Conservation (phyloP, 495 filamentous ascomycete species). For the Aspergillus heteromorphus region DNA sequence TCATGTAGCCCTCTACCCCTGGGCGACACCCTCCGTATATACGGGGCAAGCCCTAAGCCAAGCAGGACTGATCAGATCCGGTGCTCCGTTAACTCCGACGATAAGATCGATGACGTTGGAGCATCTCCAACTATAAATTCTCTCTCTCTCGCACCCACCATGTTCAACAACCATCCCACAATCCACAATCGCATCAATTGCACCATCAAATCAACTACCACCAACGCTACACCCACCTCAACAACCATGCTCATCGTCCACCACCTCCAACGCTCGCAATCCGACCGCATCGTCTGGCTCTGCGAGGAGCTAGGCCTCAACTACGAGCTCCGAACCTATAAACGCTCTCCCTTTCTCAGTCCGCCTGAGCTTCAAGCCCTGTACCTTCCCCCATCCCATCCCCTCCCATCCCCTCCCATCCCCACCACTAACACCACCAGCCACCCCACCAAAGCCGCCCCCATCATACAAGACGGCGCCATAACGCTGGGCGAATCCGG, state of each 20-base stretch:
- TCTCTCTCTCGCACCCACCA: background rate
- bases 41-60: background rate
- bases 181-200: background rate
- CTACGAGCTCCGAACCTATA: constrained; percentile 46
- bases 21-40: too few relatives aligned
- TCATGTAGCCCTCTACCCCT: too few relatives aligned
- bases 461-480: constrained; percentile 43
- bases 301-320: constrained; percentile 53
- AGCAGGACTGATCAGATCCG: background rate
- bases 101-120: background rate
- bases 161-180: background rate
- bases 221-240: background rate
- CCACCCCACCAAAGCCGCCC: background rate
- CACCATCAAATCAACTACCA: background rate
- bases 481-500: constrained; percentile 46
- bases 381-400: constrained; percentile 41
- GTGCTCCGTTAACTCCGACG: background rate
- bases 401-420: constrained; percentile 26
- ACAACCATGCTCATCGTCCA: constrained; percentile 40
- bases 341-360: constrained; percentile 41
- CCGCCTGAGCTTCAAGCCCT: constrained; percentile 43
- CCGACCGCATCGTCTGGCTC: constrained; percentile 54
- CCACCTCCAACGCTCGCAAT: constrained; percentile 50
- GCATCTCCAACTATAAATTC: background rate
- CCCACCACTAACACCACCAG: background rate